A percentile compares a stretch with the other conserved stretches of the same genome.
phyloP scores from a whole-genome alignment of 163 green algal genomes.

The Scenedesmus sp. region DNA sequence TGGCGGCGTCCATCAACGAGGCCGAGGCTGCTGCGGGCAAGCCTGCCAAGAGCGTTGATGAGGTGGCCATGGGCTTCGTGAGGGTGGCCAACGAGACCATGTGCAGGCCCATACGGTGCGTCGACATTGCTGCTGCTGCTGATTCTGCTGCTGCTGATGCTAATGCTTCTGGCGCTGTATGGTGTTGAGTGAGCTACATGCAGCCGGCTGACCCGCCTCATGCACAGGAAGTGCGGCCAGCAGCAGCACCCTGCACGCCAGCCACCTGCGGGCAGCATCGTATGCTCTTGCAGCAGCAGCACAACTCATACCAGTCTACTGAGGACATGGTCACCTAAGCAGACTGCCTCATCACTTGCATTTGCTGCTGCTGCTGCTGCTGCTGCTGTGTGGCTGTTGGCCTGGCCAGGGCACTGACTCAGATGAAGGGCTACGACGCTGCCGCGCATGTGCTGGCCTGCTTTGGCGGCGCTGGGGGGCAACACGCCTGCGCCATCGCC shows the following conservation, averaged over 20 bases:
- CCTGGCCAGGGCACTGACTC: slow-evolving; percentile 40
- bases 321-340: no score
- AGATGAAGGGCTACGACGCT: slow-evolving; percentile 89
- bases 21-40: slow-evolving; percentile 56
- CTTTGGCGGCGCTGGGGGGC: slow-evolving; percentile 97
- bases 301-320: no score
- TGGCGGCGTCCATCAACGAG: slow-evolving; percentile 81
- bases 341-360: no score
- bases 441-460: slow-evolving; percentile 91
- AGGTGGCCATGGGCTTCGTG: slow-evolving; percentile 95
- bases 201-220: background rate
- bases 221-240: background rate
- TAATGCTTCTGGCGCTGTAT: background rate
- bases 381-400: background rate
- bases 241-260: background rate
- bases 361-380: background rate
- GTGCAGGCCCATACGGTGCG: slow-evolving; percentile 90
- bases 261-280: background rate
- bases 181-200: background rate
- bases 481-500: slow-evolving; percentile 98
- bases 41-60: slow-evolving; percentile 72
- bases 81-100: slow-evolving; percentile 97
- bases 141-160: background rate
- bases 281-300: background rate
- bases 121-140: background rate